Evolutionary conservation across 495 filamentous ascomycete genomes (phyloP).

Genomic region (Penicilliopsis zonata): DNA sequence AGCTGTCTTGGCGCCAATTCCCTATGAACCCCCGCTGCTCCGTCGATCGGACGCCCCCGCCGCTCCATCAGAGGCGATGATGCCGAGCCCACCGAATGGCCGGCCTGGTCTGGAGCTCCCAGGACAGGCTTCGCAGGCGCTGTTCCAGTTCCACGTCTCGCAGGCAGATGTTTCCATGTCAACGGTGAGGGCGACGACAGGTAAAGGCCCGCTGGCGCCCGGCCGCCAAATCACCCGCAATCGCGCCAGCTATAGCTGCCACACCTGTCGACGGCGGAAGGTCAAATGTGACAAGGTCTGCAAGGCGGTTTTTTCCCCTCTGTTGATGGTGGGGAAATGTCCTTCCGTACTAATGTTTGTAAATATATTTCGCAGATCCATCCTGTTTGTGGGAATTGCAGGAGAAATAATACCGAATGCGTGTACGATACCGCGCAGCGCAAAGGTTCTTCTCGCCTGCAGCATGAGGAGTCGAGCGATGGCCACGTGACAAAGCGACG

Average conservation of each 20-base stretch:
- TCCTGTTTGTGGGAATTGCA: conserved; percentile 36
- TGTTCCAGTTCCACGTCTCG: conserved; percentile 3
- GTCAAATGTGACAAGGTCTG: conserved; percentile 35
- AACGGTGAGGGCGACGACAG: conserved; percentile 2
- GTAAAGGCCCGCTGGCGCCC: conserved; percentile 11
- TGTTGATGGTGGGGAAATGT: neutral
- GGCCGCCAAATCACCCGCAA: conserved; percentile 37
- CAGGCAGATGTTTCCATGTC: conserved; percentile 2
- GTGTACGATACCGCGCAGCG: conserved; percentile 26
- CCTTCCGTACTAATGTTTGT: neutral
- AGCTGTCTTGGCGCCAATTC: too few species aligned
- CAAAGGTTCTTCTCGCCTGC: conserved; percentile 11
- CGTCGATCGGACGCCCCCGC: conserved; percentile 11
- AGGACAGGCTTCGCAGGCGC: conserved; percentile 3
- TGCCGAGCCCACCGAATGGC: conserved; percentile 6
- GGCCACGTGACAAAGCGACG: conserved; percentile 26
- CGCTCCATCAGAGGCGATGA: conserved; percentile 12
- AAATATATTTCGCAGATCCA: conserved; percentile 18
- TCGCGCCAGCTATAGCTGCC: conserved; percentile 37
- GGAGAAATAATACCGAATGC: conserved; percentile 32
- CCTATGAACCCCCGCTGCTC: too few species aligned
- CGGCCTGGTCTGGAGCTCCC: conserved; percentile 6
- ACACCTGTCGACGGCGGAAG: conserved; percentile 35
- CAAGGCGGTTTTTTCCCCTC: neutral
- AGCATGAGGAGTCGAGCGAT: conserved; percentile 5